Conservation (phyloP, 768 basidiomycete genomes). For the Lactarius sanguifluus region DNA sequence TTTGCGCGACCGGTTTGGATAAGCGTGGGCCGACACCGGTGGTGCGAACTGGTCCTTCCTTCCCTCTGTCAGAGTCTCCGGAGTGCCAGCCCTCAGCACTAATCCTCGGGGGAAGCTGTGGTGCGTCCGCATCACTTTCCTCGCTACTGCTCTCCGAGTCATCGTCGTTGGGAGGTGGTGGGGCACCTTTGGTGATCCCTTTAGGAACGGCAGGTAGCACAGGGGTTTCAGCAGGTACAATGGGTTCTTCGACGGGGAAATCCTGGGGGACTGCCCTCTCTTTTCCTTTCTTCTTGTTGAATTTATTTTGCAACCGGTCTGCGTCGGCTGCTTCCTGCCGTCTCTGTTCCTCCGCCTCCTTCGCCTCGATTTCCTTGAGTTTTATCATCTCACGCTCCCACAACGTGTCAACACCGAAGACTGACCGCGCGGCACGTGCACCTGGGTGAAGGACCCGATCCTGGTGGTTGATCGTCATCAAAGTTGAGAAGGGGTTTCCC, state of each 20-base stretch:
- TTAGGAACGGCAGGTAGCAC: conserved; percentile 40
- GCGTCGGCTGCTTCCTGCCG: conserved; percentile 48
- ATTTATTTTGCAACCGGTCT: conserved; percentile 42
- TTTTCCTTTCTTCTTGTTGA: conserved; percentile 45
- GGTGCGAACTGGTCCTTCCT: conserved; percentile 50
- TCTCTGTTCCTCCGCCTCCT: conserved; percentile 60
- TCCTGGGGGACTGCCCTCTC: conserved; percentile 37
- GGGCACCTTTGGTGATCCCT: conserved; percentile 34
- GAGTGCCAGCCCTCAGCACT: conserved; percentile 32
- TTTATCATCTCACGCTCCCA: conserved; percentile 90
- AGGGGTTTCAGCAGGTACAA: conserved; percentile 31
- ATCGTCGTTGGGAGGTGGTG: conserved; percentile 42
- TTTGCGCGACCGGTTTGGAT: conserved; percentile 38
- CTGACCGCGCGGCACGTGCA: conserved; percentile 58
- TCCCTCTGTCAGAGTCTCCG: conserved; percentile 68
- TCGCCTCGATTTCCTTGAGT: conserved; percentile 71
- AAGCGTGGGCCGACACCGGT: conserved; percentile 60
- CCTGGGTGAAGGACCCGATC: conserved; percentile 34
- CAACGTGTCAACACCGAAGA: conserved; percentile 90
- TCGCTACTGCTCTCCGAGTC: conserved; percentile 58
- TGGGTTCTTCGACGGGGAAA: conserved; percentile 14
- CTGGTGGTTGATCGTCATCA: conserved; percentile 47
- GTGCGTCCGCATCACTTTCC: conserved; percentile 38
- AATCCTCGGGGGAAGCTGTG: not conserved
- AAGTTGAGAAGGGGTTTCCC: conserved; percentile 69